phyloP scores from a whole-genome alignment of 805 yeast species.

The Candida taoyuanica region DNA sequence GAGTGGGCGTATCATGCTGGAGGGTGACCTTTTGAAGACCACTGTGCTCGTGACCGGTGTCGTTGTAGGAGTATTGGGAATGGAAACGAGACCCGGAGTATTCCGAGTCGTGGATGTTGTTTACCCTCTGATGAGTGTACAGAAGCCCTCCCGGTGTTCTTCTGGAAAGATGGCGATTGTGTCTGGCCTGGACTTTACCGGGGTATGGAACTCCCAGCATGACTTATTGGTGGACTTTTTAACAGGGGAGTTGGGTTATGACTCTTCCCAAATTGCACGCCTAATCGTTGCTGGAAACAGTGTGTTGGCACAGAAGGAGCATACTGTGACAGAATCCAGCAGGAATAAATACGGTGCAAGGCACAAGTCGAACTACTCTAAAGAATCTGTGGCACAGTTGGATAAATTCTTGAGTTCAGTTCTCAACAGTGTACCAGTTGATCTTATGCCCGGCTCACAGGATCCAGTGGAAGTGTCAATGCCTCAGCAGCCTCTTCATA shows the following conservation, averaged over 20 bases:
- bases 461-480: conserved; percentile 84
- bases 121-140: conserved; percentile 64
- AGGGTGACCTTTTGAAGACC: conserved; percentile 51
- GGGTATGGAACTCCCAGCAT: conserved; percentile 40
- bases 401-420: conserved; percentile 57
- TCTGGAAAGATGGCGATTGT: conserved; percentile 55
- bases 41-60: conserved; percentile 80
- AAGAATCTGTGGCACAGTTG: conserved; percentile 46
- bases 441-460: conserved; percentile 75
- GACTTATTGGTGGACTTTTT: conserved; percentile 66
- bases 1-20: conserved; percentile 76
- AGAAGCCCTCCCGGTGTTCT: conserved; percentile 28
- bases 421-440: conserved; percentile 57
- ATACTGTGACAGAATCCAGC: conserved; percentile 19
- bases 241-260: conserved; percentile 58
- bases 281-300: conserved; percentile 75
- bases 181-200: conserved; percentile 67
- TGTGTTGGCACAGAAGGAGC: conserved; percentile 29
- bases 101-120: conserved; percentile 80
- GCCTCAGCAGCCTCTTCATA: conserved; percentile 91
- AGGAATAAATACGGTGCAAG: conserved; percentile 42
- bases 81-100: conserved; percentile 76
- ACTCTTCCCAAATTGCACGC: conserved; percentile 36
- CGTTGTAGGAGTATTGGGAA: conserved; percentile 82
- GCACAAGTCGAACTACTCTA: conserved; percentile 47